phyloP scores from a whole-genome alignment of 768 basidiomycete species.

The Psilocybe cubensis region DNA sequence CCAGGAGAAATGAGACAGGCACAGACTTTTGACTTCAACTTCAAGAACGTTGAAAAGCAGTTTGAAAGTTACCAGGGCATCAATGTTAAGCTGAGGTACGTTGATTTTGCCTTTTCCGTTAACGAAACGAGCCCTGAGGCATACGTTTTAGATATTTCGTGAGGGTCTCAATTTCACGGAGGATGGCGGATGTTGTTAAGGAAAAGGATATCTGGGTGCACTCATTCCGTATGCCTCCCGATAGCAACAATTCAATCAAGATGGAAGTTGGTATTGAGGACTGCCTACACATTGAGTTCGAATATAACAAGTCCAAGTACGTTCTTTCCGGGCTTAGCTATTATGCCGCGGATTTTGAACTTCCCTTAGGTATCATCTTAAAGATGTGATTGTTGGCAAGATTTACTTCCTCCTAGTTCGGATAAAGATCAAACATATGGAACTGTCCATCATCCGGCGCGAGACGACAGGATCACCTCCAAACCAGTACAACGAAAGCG shows the following conservation, averaged over 20 bases:
- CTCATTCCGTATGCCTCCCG: constrained; percentile 97
- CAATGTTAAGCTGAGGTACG: constrained; percentile 94
- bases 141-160: constrained; percentile 76
- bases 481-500: constrained; percentile 99
- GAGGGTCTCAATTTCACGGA: constrained; percentile 85
- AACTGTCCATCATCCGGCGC: constrained; percentile 94
- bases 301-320: constrained; percentile 99
- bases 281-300: constrained; percentile 98
- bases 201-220: constrained; percentile 98
- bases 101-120: constrained; percentile 7
- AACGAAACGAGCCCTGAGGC: constrained; percentile 8
- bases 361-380: constrained; percentile 87
- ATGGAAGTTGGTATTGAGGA: constrained; percentile 99
- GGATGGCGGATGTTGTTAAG: constrained; percentile 92
- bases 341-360: background rate
- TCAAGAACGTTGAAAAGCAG: constrained; percentile 99
- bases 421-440: constrained; percentile 99
- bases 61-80: constrained; percentile 98
- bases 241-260: constrained; percentile 97
- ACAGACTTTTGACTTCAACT: constrained; percentile 94
- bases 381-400: constrained; percentile 99
- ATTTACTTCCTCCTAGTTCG: constrained; percentile 98
- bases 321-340: constrained; percentile 31
- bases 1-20: constrained; percentile 98
- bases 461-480: constrained; percentile 97